Evolutionary conservation across 192 early-diverging fungal species (phyloP).

Genomic region (Rhizophagus prolifer): DNA sequence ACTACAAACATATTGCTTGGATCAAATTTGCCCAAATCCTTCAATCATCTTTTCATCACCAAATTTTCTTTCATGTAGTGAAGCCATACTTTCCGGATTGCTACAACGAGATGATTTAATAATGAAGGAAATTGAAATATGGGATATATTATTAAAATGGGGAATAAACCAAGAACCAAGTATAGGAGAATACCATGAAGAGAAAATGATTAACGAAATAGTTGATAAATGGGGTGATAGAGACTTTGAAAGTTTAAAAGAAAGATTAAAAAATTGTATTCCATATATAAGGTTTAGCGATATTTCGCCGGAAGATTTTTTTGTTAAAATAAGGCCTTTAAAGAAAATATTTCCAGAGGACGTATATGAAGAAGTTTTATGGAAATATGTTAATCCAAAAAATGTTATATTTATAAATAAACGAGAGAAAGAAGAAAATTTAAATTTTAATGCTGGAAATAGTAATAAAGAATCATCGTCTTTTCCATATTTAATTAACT

Average conservation of each 20-base stretch:
- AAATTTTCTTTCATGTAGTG: background rate
- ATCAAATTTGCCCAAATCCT: conserved; percentile 8
- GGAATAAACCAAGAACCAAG: background rate
- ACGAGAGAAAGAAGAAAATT: background rate
- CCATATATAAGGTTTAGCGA: conserved; percentile 8
- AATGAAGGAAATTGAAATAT: conserved; percentile 7
- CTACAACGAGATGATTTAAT: conserved; percentile 19
- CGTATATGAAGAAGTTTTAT: conserved; percentile 10
- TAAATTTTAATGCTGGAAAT: background rate
- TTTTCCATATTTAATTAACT: background rate
- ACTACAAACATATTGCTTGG: conserved; percentile 9
- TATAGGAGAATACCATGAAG: background rate
- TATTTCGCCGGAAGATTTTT: conserved; percentile 10
- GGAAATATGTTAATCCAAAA: background rate
- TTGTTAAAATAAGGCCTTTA: background rate
- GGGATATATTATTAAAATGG: conserved; percentile 15
- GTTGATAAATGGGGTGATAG: background rate
- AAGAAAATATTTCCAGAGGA: background rate
- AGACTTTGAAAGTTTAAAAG: conserved; percentile 1
- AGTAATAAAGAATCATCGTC: background rate
- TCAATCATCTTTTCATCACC: background rate
- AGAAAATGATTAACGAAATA: background rate
- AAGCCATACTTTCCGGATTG: background rate
- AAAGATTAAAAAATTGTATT: conserved; percentile 14
- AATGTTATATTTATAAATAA: background rate